Base-by-base conservation (phyloP, 2,329 filamentous ascomycete genomes). In the Hypoxylon sp. region DNA sequence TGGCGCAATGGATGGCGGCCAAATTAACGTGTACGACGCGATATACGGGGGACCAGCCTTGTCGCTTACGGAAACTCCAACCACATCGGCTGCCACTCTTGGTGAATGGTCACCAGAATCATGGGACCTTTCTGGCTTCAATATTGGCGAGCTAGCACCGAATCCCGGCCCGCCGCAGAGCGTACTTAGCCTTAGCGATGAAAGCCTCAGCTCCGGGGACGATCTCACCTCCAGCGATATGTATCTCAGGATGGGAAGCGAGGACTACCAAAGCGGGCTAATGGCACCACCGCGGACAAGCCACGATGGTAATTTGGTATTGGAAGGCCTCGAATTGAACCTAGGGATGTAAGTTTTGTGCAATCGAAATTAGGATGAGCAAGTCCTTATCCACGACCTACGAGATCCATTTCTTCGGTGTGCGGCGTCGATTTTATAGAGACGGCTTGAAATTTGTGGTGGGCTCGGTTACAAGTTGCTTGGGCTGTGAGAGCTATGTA, bases 21-120 rank as follows among this genome's bases (percentile, higher is more conserved):
- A 91, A 71, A 88, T 90, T 59, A 97, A 95, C 76, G 91, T 97
- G n/a, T 96, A 93, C 79, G 91, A 94, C 76, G 91, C 90, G 44
- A 93, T 94, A 61, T 94, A 94, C 73, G 92, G 92, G 39, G 91
- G 91, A 0, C 85, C 86, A 9, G 84, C 84, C 50, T 80, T 83
- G 68, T 81, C 81, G 3, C 78, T 85, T 33, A 81, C 84, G 35
- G 82, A 85, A 22, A 80, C 84, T 10, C 80, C 84, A 17, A 76
- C 83, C 0, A 81, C 80, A n/a, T 74, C 79, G 1, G 77, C 80
- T 26, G 74, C 78, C 13, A 76, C 76, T 52, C 75, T 78, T 39
- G 79, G 78, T 19, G 81, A 82, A 57, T 90, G 87, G 88, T 86
- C 87, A 1, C 85, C 86, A 0, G 86, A 89, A 66, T 81, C 85